phyloP scores from a whole-genome alignment of 2,329 filamentous ascomycete genomes.

The Mycosphaerella sp. region DNA sequence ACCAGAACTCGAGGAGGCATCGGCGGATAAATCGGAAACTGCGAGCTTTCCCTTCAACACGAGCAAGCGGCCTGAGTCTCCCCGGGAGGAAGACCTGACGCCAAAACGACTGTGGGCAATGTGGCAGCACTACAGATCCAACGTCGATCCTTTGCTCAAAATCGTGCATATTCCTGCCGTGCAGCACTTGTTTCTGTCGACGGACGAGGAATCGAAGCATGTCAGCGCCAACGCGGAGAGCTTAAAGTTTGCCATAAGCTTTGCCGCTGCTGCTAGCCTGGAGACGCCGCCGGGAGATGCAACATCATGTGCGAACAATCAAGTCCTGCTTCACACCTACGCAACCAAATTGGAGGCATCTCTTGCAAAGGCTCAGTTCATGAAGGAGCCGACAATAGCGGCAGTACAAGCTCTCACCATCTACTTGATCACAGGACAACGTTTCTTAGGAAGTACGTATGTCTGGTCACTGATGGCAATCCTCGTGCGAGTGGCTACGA shows the following conservation, averaged over 20 bases:
- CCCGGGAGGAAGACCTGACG: constrained; percentile 6
- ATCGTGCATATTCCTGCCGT: constrained; percentile 15
- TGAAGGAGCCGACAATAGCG: constrained; percentile 16
- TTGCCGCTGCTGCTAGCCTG: constrained; percentile 18
- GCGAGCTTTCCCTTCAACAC: constrained; percentile 9
- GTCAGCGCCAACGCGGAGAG: constrained; percentile 11
- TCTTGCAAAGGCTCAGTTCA: constrained; percentile 15
- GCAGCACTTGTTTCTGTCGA: constrained; percentile 15
- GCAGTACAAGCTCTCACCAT: constrained; percentile 18
- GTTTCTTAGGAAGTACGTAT: constrained; percentile 14
- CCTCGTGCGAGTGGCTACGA: constrained; percentile 18
- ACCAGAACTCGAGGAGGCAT: constrained; percentile 9
- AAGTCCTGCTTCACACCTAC: constrained; percentile 11
- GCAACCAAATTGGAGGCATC: constrained; percentile 12
- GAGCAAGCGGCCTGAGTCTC: not conserved
- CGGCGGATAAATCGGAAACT: not conserved
- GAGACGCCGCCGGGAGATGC: constrained; percentile 5
- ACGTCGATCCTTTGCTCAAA: constrained; percentile 21
- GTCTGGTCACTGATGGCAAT: constrained; percentile 18
- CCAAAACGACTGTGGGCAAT: constrained; percentile 15
- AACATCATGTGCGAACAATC: constrained; percentile 2
- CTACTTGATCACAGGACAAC: constrained; percentile 16
- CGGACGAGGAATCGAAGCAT: constrained; percentile 4
- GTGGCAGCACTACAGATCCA: constrained; percentile 18
- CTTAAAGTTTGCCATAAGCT: constrained; percentile 19